Base-by-base conservation (phyloP, 352 stramenopile species). In the Plasmopara halstedii region DNA sequence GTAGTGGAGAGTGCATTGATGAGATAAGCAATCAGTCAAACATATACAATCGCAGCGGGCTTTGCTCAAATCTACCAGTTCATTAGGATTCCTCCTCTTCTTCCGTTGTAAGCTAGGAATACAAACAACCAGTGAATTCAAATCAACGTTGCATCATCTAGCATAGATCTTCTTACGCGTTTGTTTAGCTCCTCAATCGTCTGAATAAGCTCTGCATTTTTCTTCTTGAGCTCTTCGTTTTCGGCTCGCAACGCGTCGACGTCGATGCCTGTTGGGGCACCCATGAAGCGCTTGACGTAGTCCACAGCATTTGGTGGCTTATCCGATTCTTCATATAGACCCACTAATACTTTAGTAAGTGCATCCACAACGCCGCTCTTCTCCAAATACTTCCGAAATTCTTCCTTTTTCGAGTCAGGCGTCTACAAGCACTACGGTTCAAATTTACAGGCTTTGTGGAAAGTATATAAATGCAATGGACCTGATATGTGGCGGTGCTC, bases 381-480 rank as follows among this genome's bases (percentile, higher is more conserved):
- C 71, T 99, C 95, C 2, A 99, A 71, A 60, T 98, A 98, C 62
- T 96, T 97, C 56, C 91, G 72, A 67, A 98, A 99, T 73, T 98
- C 96, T 64, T 99, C 93, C 62, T 99, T 98, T 74, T 98, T 98
- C 4, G 81, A 94, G 67, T 97, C 89, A 17, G 95, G 88, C 20
- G 88, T 97, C 88, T 97, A 49, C 15, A 47, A n/a, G 3, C 7
- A 9, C 20, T 23, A n/a, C 17, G 2, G 22, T 41, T 17, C 6
- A 50, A 22, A 9, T 31, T 21, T 6, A 26, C 18, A 34, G 4
- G n/a, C n/a, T n/a, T n/a, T n/a, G n/a, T n/a, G n/a, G n/a, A n/a
- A n/a, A n/a, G n/a, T n/a, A n/a, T n/a, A n/a, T n/a, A n/a, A n/a
- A n/a, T 20, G 14, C 10, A 3, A 59, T 38, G 32, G 25, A 85